Evolutionary conservation across 345 rosid species (phyloP), one percentile per base, ranked within the genome.

Genomic region (Kandelia obovata): DNA sequence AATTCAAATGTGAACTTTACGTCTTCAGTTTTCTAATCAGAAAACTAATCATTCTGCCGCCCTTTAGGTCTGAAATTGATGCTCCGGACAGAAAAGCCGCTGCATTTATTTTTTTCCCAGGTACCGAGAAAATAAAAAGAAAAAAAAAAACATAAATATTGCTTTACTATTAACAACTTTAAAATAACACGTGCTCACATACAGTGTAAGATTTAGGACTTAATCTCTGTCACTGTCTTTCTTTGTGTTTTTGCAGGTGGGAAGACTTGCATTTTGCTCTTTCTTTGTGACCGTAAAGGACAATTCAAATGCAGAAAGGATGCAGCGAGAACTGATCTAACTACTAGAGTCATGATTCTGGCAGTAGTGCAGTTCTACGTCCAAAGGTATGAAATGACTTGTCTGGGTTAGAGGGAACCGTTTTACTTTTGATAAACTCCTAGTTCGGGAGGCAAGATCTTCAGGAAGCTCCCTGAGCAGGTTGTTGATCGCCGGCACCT

Each of bases 381-480:
- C 71, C 53, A 7, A 39, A 43, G 5, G 21, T 20, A 4, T 35
- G 19, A 57, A 5, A 0, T 39, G 57, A 46, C 15, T 49, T n/a
- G 27, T 39, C 57, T 19, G 19, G 23, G 39, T 61, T 47, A 69
- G 30, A 46, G 34, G 47, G 66, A 31, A 49, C 32, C 51, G 28
- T 46, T 73, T 53, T 62, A 47, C 43, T 67, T 84, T 70, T 72
- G 71, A 65, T 73, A 43, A 15, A 62, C 69, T 77, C 85, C 83
- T 39, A 79, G 62, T 58, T 72, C 76, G 59, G 78, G 76, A 66
- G 85, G 82, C 72, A 75, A 68, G 37, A 80, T 83, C 58, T 73
- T 85, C 64, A 82, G 74, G 58, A 80, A 84, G 75, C 89, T 86
- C 65, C 92, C 82, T 77, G 76, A 66, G 60, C 66, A 69, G 77